Evolutionary conservation across 495 filamentous ascomycete species (phyloP).

Genomic region (Talaromyces thailandensis): DNA sequence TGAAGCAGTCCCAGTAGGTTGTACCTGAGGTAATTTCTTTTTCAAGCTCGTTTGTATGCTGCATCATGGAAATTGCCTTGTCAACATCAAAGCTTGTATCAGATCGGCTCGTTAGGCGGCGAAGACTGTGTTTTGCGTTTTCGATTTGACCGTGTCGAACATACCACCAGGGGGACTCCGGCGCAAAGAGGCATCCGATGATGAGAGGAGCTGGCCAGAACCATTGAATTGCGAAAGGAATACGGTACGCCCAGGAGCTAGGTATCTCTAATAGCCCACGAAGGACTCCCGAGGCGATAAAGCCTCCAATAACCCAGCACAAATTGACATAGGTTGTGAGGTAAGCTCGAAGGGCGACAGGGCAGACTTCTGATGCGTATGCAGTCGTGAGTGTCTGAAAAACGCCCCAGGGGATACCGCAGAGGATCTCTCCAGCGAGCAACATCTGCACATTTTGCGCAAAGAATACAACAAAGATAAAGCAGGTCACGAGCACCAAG

Average conservation of each 20-base stretch:
- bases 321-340: conserved; percentile 66
- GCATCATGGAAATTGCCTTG: conserved; percentile 65
- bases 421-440: conserved; percentile 58
- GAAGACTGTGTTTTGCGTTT: conserved; percentile 50
- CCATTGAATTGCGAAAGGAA: conserved; percentile 64
- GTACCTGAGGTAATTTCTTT: conserved; percentile 48
- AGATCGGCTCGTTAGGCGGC: conserved; percentile 44
- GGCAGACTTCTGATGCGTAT: conserved; percentile 66
- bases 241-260: conserved; percentile 50
- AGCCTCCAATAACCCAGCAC: conserved; percentile 65
- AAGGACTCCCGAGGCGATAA: conserved; percentile 58
- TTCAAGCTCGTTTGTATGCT: conserved; percentile 60
- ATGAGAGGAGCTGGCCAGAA: conserved; percentile 62
- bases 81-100: conserved; percentile 51
- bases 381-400: conserved; percentile 64
- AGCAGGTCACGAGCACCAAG: conserved; percentile 45
- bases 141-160: conserved; percentile 53
- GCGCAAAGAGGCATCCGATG: conserved; percentile 52
- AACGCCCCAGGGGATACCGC: conserved; percentile 66
- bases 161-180: conserved; percentile 69
- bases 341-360: conserved; percentile 57
- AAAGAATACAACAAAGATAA: conserved; percentile 63
- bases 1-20: conserved; percentile 61
- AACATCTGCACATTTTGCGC: conserved; percentile 52
- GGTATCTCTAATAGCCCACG: conserved; percentile 39